These are phyloP conservation scores for Cladosporium sp. DNA, from an alignment of 2,329 filamentous ascomycete species.

Conservation along the genomic window DNA sequence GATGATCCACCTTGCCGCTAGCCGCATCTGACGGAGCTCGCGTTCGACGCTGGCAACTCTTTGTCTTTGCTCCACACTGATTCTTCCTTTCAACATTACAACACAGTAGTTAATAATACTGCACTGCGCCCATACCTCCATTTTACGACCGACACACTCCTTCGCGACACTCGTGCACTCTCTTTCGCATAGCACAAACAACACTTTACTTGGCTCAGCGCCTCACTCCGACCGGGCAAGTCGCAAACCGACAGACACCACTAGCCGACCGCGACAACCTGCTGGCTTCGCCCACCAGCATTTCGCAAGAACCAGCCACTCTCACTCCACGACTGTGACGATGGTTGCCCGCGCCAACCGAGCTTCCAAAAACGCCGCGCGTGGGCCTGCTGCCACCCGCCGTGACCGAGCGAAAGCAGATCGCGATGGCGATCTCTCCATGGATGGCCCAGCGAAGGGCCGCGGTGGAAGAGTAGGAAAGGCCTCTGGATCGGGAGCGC, in stretches of 20 bases:
- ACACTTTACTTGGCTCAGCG: neutral
- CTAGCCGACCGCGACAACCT: neutral
- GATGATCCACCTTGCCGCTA: neutral
- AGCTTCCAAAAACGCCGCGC: constrained; percentile 15
- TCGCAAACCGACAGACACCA: constrained; percentile 5
- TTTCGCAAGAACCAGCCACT: neutral
- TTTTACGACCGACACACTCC: constrained; percentile 1
- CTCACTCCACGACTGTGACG: neutral
- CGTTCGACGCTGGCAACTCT: neutral
- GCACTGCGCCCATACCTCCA: neutral
- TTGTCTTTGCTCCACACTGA: constrained; percentile 3
- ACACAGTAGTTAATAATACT: neutral
- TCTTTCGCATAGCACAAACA: too few species aligned
- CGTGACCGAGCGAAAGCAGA: constrained; percentile 34
- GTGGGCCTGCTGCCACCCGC: constrained; percentile 18
- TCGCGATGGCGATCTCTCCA: constrained; percentile 58
- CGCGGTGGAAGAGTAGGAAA: constrained; percentile 27
- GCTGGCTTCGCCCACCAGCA: constrained; percentile 3
- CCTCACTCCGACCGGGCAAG: neutral
- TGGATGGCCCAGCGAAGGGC: constrained; percentile 44
- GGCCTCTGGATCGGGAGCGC: constrained; percentile 11
- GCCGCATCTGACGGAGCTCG: neutral
- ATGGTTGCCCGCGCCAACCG: constrained; percentile 17
- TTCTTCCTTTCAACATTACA: constrained; percentile 5
- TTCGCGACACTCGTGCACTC: neutral